phyloP scores from a whole-genome alignment of 108 stramenopile species.

The Pseudonitzschia delicatissima region DNA sequence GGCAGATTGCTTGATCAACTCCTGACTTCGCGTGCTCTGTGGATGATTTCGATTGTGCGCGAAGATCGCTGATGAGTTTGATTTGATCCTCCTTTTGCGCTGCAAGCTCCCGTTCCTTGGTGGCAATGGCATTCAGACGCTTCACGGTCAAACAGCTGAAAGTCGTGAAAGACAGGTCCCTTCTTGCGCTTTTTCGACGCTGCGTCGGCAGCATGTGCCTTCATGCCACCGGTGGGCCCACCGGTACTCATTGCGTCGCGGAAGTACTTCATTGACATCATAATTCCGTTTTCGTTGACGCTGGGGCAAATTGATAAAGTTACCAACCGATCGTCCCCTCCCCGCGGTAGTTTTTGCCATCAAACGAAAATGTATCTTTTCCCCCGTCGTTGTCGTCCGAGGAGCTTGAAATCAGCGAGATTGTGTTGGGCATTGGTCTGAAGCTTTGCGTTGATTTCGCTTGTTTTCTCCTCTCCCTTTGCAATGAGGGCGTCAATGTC shows the following conservation, averaged over 20 bases:
- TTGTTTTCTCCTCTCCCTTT: conserved; percentile 89
- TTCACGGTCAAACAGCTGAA: conserved; percentile 91
- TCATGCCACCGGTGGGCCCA: conserved; percentile 50
- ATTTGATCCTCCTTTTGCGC: conserved; percentile 68
- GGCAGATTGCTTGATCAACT: conserved; percentile 49
- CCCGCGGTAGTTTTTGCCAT: conserved; percentile 88
- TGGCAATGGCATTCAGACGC: conserved; percentile 66
- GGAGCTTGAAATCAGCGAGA: conserved; percentile 88
- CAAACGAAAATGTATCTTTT: conserved; percentile 85
- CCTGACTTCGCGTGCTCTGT: conserved; percentile 9
- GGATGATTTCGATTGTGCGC: conserved; percentile 43
- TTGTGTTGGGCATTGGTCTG: conserved; percentile 95
- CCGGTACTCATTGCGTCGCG: conserved; percentile 70
- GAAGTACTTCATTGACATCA: conserved; percentile 93
- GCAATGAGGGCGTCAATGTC: conserved; percentile 97
- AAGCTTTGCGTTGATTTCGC: conserved; percentile 83
- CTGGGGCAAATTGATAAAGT: conserved; percentile 93
- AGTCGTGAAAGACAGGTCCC: conserved; percentile 89
- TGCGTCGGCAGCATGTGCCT: conserved; percentile 72
- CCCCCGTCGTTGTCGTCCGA: conserved; percentile 80
- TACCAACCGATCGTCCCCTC: conserved; percentile 59
- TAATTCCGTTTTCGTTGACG: conserved; percentile 97
- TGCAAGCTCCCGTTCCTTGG: conserved; percentile 74
- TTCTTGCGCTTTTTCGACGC: conserved; percentile 82
- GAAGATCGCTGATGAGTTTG: conserved; percentile 64